phyloP scores from a whole-genome alignment of 2,329 filamentous ascomycete genomes.

The Lasiodiplodia sp. region DNA sequence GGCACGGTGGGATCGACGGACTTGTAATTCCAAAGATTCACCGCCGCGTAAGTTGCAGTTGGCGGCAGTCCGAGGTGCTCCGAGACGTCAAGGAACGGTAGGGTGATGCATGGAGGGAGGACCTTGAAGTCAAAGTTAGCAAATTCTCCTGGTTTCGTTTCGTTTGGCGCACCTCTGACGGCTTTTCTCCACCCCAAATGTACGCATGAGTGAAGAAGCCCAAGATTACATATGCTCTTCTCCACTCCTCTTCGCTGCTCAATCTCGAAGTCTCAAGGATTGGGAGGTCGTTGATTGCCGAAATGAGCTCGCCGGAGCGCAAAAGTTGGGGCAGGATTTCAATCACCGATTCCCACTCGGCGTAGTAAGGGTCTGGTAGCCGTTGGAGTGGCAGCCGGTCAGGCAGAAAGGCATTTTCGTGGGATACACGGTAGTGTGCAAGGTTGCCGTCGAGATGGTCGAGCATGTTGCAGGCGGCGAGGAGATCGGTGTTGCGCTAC shows the following conservation, averaged over 20 bases:
- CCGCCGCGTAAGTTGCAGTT: slow-evolving; percentile 43
- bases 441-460: slow-evolving; percentile 48
- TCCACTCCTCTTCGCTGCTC: slow-evolving; percentile 81
- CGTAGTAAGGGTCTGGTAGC: slow-evolving; percentile 83
- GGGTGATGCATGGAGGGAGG: slow-evolving; percentile 41
- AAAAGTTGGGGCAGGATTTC: slow-evolving; percentile 79
- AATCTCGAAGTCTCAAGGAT: slow-evolving; percentile 77
- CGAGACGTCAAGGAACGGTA: slow-evolving; percentile 40
- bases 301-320: slow-evolving; percentile 75
- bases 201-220: slow-evolving; percentile 78
- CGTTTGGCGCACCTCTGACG: slow-evolving; percentile 65
- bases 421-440: slow-evolving; percentile 79
- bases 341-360: slow-evolving; percentile 83
- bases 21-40: slow-evolving; percentile 46
- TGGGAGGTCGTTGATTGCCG: slow-evolving; percentile 74
- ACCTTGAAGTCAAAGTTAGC: slow-evolving; percentile 33
- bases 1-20: slow-evolving; percentile 33
- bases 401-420: slow-evolving; percentile 80
- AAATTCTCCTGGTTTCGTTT: not conserved
- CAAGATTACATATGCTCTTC: slow-evolving; percentile 76
- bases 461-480: slow-evolving; percentile 20
- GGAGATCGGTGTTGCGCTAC: slow-evolving; percentile 11
- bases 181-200: slow-evolving; percentile 77
- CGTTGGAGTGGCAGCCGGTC: slow-evolving; percentile 73
- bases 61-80: slow-evolving; percentile 44